Conservation (phyloP, 2,329 filamentous ascomycete species). For the Calonectria naviculata region DNA sequence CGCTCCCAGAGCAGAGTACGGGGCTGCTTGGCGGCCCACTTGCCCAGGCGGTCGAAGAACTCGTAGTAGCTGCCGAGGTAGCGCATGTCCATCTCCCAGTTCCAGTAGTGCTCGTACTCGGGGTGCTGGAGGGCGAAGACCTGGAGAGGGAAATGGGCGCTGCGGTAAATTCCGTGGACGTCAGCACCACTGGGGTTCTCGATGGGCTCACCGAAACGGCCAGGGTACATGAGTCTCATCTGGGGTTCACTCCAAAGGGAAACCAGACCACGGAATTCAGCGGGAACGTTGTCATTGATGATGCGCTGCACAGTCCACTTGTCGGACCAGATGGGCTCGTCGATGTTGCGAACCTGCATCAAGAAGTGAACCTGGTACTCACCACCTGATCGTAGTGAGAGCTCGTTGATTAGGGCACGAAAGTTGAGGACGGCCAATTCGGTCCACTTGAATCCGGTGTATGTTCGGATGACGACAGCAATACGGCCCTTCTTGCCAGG, state of each 20-base stretch:
- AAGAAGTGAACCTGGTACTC: conserved; percentile 88
- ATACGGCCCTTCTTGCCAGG: conserved; percentile 66
- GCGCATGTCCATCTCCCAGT: conserved; percentile 77
- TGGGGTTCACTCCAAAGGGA: conserved; percentile 88
- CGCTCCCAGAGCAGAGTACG: conserved; percentile 83
- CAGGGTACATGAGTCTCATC: conserved; percentile 82
- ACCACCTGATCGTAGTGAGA: conserved; percentile 80
- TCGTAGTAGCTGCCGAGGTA: conserved; percentile 77
- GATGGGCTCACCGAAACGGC: conserved; percentile 76
- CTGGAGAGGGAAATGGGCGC: conserved; percentile 71
- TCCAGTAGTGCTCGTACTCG: conserved; percentile 76
- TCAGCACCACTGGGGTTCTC: conserved; percentile 66
- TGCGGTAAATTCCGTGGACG: conserved; percentile 77
- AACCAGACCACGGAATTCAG: conserved; percentile 83
- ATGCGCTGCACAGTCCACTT: conserved; percentile 77
- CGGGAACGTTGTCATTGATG: conserved; percentile 72
- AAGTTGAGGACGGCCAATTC: conserved; percentile 83
- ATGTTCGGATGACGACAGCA: conserved; percentile 83
- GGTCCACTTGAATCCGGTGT: conserved; percentile 83
- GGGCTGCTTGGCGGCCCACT: conserved; percentile 76
- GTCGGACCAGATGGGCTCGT: conserved; percentile 85
- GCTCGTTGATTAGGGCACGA: conserved; percentile 82
- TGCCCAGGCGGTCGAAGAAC: conserved; percentile 74
- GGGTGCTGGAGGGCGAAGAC: conserved; percentile 72
- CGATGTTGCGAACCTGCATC: conserved; percentile 84